phyloP scores from a whole-genome alignment of 2,329 filamentous ascomycete genomes.

The Gremmenia infestans region DNA sequence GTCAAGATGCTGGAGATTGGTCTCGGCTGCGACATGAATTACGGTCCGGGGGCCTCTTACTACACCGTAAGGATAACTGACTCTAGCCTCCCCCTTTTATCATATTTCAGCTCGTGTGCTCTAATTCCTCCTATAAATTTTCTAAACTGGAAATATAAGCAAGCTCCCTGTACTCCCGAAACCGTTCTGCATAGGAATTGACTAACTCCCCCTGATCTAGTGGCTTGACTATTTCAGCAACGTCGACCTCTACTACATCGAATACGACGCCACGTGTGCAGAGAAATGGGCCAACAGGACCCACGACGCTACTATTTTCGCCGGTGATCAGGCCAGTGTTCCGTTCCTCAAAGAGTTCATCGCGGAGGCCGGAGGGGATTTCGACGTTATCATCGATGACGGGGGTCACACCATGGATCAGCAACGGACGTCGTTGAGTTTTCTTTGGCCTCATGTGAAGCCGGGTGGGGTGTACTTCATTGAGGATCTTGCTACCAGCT shows the following conservation, averaged over 20 bases:
- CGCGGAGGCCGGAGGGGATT: conserved; percentile 30
- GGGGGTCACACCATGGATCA: conserved; percentile 37
- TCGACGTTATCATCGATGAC: conserved; percentile 39
- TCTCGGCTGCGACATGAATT: conserved; percentile 37
- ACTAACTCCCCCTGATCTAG: no score
- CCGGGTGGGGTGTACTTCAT: conserved; percentile 35
- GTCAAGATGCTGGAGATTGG: conserved; percentile 40
- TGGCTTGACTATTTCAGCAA: conserved; percentile 38
- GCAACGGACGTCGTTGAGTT: conserved; percentile 33
- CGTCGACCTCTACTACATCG: conserved; percentile 39
- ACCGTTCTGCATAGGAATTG: no score
- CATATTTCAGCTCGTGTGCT: no score
- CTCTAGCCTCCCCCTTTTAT: no score
- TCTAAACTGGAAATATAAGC: no score
- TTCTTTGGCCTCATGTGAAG: conserved; percentile 35
- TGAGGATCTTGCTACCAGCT: conserved; percentile 33
- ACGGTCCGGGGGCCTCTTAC: conserved; percentile 37
- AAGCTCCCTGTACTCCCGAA: no score
- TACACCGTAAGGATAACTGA: conserved; percentile 22
- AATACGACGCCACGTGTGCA: conserved; percentile 35
- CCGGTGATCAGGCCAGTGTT: conserved; percentile 37
- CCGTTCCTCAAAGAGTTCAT: conserved; percentile 34
- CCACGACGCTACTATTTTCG: conserved; percentile 35
- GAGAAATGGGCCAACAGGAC: conserved; percentile 33
- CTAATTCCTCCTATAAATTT: no score